Base-by-base conservation (phyloP, 169 alveolate species). In the Cryptosporidium bovis region DNA sequence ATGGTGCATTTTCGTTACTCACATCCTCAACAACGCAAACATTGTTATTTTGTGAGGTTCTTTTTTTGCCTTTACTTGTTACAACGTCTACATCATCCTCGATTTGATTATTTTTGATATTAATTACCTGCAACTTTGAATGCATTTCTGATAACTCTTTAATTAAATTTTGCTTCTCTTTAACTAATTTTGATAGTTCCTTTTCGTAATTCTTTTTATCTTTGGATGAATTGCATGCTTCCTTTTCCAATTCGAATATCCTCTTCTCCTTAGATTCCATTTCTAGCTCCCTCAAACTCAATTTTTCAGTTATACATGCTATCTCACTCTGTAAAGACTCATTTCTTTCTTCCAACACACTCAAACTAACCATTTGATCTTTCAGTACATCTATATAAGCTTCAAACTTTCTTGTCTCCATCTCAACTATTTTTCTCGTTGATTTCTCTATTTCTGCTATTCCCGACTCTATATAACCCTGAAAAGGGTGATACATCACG, bases 221-320 rank as follows among this genome's bases (percentile, higher is more conserved):
- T 2, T 77, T 33, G 7, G 29, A 33, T 40, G 36, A 20, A 27
- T 60, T 66, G 13, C 36, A 5, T 16, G 48, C 18, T 12, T 8
- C 33, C 46, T 77, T 77, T 34, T 77, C 87, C 24, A 77, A 50
- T 50, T 77, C 87, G 36, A 77, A 77, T 15, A 77, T 60, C 20
- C 40, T 77, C 46, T 48, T 50, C 31, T 77, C 87, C 51, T 62
- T 77, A 31, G 77, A 60, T 34, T 77, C 87, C 60, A 77, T 20
- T n/a, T 77, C 87, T 36, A 56, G 18, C 10, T 77, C 87, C 40
- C 87, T 58, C 29, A 60, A 27, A 66, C 87, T 77, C 34, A 77
- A 40, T 29, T 60, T 58, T 40, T 77, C 87, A 5, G 87, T 77
- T 13, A 77, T n/a, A 20, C 77, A 33, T 20, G 87, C 87, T n/a